phyloP scores from a whole-genome alignment of 2,329 filamentous ascomycete genomes.

The Mariannaea elegans region DNA sequence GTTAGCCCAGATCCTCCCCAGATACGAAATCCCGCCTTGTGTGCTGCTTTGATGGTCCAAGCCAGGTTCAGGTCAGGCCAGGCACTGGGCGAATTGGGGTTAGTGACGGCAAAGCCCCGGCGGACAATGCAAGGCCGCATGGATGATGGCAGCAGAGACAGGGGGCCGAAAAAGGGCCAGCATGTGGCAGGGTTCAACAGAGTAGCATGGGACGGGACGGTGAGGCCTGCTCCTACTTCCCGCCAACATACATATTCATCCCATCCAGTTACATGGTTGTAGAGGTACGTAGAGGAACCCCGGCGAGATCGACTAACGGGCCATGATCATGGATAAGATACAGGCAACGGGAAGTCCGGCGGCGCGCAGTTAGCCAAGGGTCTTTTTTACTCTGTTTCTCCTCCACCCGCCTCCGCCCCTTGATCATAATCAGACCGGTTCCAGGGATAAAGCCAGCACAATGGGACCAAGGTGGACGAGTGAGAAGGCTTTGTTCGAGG shows the following conservation, averaged over 20 bases:
- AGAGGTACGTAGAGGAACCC: constrained; percentile 1
- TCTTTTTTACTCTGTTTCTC: constrained; percentile 9
- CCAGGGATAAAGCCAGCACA: constrained; percentile 24
- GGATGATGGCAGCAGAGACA: constrained; percentile 11
- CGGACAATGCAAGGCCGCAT: constrained; percentile 16
- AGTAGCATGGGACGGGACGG: constrained; percentile 15
- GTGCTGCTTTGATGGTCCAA: background rate
- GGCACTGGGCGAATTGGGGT: constrained; percentile 18
- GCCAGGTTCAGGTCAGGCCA: constrained; percentile 15
- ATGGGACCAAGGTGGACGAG: constrained; percentile 25
- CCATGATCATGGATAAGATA: constrained; percentile 34
- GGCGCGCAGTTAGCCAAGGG: constrained; percentile 30
- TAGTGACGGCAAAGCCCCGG: constrained; percentile 26
- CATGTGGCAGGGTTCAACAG: constrained; percentile 1
- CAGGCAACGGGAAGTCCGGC: constrained; percentile 37
- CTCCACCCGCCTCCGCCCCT: constrained; percentile 11
- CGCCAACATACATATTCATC: constrained; percentile 1
- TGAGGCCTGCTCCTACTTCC: constrained; percentile 11
- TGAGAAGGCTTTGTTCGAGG: constrained; percentile 21
- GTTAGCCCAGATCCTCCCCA: constrained; percentile 41
- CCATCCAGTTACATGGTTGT: background rate
- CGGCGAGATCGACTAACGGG: constrained; percentile 39
- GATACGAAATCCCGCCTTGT: constrained; percentile 33
- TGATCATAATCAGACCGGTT: constrained; percentile 26
- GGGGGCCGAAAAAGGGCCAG: background rate